Percentiles rank a stretch among this genome's conserved stretches.
phyloP scores from a whole-genome alignment of 176 grass and related monocot genomes.

The Carex scoparia region DNA sequence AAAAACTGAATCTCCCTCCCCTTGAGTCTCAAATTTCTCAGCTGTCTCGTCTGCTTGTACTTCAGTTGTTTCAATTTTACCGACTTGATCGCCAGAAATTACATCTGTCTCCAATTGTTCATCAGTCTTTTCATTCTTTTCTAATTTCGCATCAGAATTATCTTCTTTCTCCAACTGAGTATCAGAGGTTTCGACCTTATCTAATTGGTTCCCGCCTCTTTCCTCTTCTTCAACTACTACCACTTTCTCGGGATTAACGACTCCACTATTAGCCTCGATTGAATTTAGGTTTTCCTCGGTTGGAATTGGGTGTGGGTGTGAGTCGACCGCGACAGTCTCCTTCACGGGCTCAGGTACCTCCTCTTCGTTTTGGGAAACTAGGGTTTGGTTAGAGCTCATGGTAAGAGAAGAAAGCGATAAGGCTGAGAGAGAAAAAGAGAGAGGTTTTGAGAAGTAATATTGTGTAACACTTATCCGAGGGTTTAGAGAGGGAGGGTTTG shows the following conservation, averaged over 20 bases:
- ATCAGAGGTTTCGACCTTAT: neutral
- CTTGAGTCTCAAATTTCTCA: neutral
- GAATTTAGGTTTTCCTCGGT: slow-evolving; percentile 8
- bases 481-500: slow-evolving; percentile 13
- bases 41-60: slow-evolving; percentile 14
- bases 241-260: neutral
- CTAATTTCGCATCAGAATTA: neutral
- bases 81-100: slow-evolving; percentile 9
- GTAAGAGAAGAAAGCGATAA: slow-evolving; percentile 19
- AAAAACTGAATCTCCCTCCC: neutral
- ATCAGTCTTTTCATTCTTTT: neutral
- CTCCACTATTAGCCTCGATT: neutral
- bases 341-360: slow-evolving; percentile 6
- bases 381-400: slow-evolving; percentile 29
- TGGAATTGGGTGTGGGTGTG: slow-evolving; percentile 2
- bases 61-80: neutral
- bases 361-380: slow-evolving; percentile 17
- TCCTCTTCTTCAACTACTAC: neutral
- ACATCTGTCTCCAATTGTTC: slow-evolving; percentile 20
- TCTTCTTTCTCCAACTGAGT: neutral
- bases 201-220: neutral
- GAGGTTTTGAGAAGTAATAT: slow-evolving; percentile 16
- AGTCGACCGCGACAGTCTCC: neutral
- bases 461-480: neutral
- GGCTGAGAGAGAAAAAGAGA: neutral